Evolutionary conservation across 805 yeast genomes (phyloP).

Genomic region (Candida tibetensis): DNA sequence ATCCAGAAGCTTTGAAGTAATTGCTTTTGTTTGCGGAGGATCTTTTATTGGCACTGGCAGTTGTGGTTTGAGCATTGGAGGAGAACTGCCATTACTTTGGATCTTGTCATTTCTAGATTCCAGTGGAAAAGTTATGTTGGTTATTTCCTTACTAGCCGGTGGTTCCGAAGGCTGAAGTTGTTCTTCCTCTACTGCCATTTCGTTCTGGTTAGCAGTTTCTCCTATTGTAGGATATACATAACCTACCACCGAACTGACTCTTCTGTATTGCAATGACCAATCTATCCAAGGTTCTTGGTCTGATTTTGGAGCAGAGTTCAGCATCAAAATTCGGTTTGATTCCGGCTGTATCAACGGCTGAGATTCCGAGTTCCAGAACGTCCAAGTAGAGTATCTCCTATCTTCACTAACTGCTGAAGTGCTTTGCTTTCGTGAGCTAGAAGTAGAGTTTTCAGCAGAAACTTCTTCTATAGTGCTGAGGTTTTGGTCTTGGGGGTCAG

Average conservation of each 20-base stretch:
- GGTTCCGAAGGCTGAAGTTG: constrained; percentile 1
- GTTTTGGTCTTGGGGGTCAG: neutral
- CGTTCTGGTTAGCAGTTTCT: neutral
- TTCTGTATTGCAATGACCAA: constrained; percentile 12
- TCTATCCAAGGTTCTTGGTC: constrained; percentile 7
- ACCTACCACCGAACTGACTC: constrained; percentile 13
- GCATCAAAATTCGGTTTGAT: no score
- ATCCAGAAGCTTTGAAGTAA: neutral
- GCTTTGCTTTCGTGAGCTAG: constrained; percentile 3
- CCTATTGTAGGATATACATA: constrained; percentile 8
- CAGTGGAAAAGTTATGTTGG: no score
- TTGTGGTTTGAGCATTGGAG: neutral
- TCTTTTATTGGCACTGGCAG: neutral
- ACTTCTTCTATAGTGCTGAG: constrained; percentile 7
- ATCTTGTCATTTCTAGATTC: neutral
- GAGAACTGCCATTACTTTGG: neutral
- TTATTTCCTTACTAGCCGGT: no score
- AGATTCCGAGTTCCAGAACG: no score
- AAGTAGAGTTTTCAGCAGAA: constrained; percentile 10
- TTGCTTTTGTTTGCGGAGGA: neutral
- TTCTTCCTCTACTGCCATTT: no score
- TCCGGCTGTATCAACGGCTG: no score
- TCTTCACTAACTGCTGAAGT: no score
- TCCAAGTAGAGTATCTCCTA: no score
- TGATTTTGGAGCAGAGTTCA: neutral